These are phyloP conservation scores for Trichoderma semiorbis DNA, from an alignment of 2,329 filamentous ascomycete species.

Conservation along the genomic window DNA sequence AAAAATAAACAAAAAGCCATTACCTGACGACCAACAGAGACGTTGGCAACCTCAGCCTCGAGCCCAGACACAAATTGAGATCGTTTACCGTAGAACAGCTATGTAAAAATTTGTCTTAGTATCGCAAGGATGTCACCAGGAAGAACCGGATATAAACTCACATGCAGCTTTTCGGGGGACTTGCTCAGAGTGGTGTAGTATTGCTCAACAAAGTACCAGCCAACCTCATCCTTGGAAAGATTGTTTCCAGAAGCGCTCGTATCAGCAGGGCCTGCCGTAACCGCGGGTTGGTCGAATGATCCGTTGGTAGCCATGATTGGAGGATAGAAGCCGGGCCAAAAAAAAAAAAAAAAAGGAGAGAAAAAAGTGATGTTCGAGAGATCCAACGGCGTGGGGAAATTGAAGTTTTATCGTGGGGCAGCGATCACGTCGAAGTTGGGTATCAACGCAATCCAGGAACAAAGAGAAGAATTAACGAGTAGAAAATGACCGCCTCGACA, in stretches of 20 bases:
- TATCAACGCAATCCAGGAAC: conserved; percentile 18
- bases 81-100: conserved; percentile 93
- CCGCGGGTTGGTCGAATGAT: conserved; percentile 43
- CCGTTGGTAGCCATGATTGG: conserved; percentile 56
- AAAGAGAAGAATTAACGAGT: conserved; percentile 4
- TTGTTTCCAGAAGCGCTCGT: conserved; percentile 39
- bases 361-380: not conserved
- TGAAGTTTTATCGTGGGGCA: conserved; percentile 16
- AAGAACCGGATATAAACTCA: conserved; percentile 39
- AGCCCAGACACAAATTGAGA: conserved; percentile 92
- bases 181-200: conserved; percentile 98
- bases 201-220: conserved; percentile 99
- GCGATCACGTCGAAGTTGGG: conserved; percentile 20
- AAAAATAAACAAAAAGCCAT: conserved; percentile 10
- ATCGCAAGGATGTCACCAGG: not conserved
- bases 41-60: conserved; percentile 83
- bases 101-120: not conserved
- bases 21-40: conserved; percentile 84
- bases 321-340: conserved; percentile 14
- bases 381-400: conserved; percentile 5
- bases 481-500: conserved; percentile 10
- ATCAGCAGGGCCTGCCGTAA: conserved; percentile 35
- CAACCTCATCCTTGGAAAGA: conserved; percentile 84
- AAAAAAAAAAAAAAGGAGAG: not conserved
- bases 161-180: conserved; percentile 86